phyloP scores from a whole-genome alignment of 768 basidiomycete species.

The Xanthoconium purpureum region DNA sequence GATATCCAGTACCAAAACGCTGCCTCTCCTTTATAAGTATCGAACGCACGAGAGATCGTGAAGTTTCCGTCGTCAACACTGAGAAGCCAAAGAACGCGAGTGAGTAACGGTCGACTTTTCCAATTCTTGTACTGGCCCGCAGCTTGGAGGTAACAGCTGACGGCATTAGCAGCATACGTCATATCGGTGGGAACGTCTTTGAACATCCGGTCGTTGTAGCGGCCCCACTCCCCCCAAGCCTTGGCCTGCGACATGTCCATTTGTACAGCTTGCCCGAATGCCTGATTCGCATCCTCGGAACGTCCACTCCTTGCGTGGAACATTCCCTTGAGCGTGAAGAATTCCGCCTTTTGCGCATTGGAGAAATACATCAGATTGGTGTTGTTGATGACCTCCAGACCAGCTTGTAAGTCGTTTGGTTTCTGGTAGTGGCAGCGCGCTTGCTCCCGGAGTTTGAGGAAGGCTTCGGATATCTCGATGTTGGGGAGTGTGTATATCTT shows the following conservation, averaged over 20 bases:
- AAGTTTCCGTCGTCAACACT: slow-evolving; percentile 81
- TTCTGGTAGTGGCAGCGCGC: slow-evolving; percentile 98
- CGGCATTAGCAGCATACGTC: slow-evolving; percentile 80
- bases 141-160: slow-evolving; percentile 97
- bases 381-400: slow-evolving; percentile 98
- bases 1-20: slow-evolving; percentile 99
- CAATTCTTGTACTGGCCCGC: slow-evolving; percentile 92
- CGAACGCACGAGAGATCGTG: slow-evolving; percentile 78
- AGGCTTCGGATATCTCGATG: slow-evolving; percentile 99
- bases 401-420: slow-evolving; percentile 87
- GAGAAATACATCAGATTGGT: slow-evolving; percentile 99
- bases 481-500: slow-evolving; percentile 99
- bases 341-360: slow-evolving; percentile 91
- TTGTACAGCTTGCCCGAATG: slow-evolving; percentile 94
- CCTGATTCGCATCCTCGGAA: slow-evolving; percentile 84
- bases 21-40: slow-evolving; percentile 93
- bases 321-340: slow-evolving; percentile 98
- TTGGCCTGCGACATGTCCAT: slow-evolving; percentile 93
- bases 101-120: slow-evolving; percentile 88
- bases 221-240: slow-evolving; percentile 98
- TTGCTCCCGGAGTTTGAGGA: slow-evolving; percentile 97
- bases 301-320: slow-evolving; percentile 88
- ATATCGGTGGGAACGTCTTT: slow-evolving; percentile 77
- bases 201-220: slow-evolving; percentile 90
- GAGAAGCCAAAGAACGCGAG: slow-evolving; percentile 93